phyloP scores from a whole-genome alignment of 2,329 filamentous ascomycete species.

The Venturia nashicola region DNA sequence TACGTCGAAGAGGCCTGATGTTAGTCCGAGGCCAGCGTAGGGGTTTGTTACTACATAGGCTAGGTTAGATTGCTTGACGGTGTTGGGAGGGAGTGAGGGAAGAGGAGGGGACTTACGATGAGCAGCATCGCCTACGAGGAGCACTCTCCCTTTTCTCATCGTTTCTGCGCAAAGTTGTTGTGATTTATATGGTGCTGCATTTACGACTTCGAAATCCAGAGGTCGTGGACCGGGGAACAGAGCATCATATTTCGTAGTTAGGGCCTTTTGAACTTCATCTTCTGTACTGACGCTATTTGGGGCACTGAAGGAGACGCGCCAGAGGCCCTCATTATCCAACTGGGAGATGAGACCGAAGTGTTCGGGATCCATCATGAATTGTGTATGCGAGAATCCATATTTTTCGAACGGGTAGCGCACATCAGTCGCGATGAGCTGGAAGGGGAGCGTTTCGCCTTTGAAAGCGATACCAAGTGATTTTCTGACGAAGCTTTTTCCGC shows the following conservation, averaged over 20 bases:
- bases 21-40: constrained; percentile 24
- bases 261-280: background rate
- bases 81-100: no score
- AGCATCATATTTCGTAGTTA: background rate
- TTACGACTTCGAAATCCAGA: constrained; percentile 20
- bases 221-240: constrained; percentile 11
- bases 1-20: constrained; percentile 23
- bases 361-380: constrained; percentile 26
- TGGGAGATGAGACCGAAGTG: constrained; percentile 26
- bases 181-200: constrained; percentile 28
- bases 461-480: constrained; percentile 35
- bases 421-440: constrained; percentile 37
- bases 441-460: constrained; percentile 37
- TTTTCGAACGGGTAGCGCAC: constrained; percentile 23
- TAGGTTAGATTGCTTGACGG: background rate
- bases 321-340: constrained; percentile 24
- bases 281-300: background rate
- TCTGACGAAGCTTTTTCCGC: constrained; percentile 37
- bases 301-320: constrained; percentile 21
- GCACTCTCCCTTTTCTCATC: constrained; percentile 29
- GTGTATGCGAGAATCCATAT: constrained; percentile 22
- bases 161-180: constrained; percentile 25
- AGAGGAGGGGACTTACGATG: constrained; percentile 20
- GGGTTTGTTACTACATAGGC: constrained; percentile 22
- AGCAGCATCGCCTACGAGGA: constrained; percentile 45